phyloP scores from a whole-genome alignment of 371 early-diverging fungal species.

The Mortierella sp. region DNA sequence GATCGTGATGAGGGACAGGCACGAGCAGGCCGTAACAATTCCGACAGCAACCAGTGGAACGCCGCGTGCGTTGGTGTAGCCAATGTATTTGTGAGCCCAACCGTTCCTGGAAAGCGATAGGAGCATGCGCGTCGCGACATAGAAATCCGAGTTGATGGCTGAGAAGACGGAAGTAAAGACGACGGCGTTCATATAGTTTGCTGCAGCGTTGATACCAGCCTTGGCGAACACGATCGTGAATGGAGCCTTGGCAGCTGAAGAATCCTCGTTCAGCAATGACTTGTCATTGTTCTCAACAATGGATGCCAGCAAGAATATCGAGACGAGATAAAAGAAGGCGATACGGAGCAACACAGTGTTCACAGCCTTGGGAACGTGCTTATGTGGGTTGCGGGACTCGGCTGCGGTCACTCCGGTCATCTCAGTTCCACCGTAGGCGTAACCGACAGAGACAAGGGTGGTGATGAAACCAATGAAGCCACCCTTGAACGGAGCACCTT shows the following conservation, averaged over 20 bases:
- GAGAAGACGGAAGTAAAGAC: constrained; percentile 66
- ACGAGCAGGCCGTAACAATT: constrained; percentile 58
- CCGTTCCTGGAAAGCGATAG: constrained; percentile 62
- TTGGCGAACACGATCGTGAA: constrained; percentile 73
- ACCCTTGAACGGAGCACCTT: constrained; percentile 75
- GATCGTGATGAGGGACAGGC: constrained; percentile 64
- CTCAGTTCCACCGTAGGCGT: constrained; percentile 80
- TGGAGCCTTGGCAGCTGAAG: constrained; percentile 61
- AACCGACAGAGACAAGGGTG: constrained; percentile 77
- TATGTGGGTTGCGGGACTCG: constrained; percentile 75
- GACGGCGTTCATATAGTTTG: constrained; percentile 69
- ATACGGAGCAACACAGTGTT: constrained; percentile 76
- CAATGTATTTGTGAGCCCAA: constrained; percentile 61
- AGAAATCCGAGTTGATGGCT: constrained; percentile 69
- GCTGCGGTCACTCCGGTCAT: constrained; percentile 78
- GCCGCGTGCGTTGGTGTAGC: constrained; percentile 59
- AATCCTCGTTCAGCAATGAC: constrained; percentile 54
- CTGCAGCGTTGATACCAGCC: constrained; percentile 61
- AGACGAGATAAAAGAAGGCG: constrained; percentile 70
- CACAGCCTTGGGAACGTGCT: constrained; percentile 72
- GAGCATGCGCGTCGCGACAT: constrained; percentile 63
- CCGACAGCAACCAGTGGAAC: constrained; percentile 62
- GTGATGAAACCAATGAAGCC: constrained; percentile 68
- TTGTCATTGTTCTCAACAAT: constrained; percentile 70
- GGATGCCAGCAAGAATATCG: constrained; percentile 73